These are phyloP conservation scores for Syzygium malaccense DNA, from an alignment of 441 rosid species.

Conservation along the genomic window DNA sequence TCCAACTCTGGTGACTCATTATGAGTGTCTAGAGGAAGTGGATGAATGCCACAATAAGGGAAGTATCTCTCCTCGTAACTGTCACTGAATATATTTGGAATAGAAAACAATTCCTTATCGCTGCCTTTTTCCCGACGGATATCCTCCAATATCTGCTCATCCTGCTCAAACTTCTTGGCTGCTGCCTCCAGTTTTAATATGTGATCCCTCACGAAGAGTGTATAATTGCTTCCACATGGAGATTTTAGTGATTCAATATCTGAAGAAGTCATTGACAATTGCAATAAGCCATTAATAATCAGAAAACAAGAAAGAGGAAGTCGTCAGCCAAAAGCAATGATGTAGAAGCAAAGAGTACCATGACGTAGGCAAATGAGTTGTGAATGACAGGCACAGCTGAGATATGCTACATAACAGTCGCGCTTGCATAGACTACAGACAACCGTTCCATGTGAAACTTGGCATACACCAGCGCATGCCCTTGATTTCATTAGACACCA, in stretches of 20 bases:
- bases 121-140: conserved; percentile 22
- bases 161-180: conserved; percentile 76
- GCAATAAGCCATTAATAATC: neutral
- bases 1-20: conserved; percentile 12
- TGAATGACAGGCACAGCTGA: conserved; percentile 63
- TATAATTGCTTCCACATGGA: conserved; percentile 58
- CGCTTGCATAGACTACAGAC: conserved; percentile 90
- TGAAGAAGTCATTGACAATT: conserved; percentile 18
- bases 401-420: conserved; percentile 85
- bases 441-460: conserved; percentile 50
- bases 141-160: conserved; percentile 34
- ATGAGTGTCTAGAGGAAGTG: conserved; percentile 9
- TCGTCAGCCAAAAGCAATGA: conserved; percentile 4
- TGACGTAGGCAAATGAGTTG: conserved; percentile 93
- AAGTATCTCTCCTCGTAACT: conserved; percentile 44
- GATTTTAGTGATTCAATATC: conserved; percentile 53
- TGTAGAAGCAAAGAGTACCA: conserved; percentile 41
- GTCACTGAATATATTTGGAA: conserved; percentile 30
- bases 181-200: conserved; percentile 73
- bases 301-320: neutral
- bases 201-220: conserved; percentile 74
- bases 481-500: conserved; percentile 74
- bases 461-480: conserved; percentile 41
- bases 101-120: conserved; percentile 46
- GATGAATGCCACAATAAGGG: conserved; percentile 57